These are phyloP conservation scores for Chaetomiaceae sp. DNA, from an alignment of 2,329 filamentous ascomycete species.

Conservation along the genomic window DNA sequence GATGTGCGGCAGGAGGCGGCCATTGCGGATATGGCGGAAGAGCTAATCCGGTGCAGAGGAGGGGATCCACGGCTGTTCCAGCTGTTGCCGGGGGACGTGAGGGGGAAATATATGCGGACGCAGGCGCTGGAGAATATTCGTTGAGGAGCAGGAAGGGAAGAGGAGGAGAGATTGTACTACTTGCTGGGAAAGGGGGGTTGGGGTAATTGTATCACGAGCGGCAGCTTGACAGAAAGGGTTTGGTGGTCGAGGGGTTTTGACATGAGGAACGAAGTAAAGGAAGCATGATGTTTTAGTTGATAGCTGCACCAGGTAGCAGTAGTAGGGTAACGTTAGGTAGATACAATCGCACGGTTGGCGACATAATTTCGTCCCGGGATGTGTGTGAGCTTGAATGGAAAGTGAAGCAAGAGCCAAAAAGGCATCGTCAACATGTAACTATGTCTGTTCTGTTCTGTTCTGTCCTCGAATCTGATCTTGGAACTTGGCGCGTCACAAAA, in stretches of 20 bases:
- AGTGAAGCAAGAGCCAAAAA: too few species aligned
- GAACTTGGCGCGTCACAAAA: too few species aligned
- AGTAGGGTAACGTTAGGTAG: too few species aligned
- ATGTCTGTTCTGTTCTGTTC: too few species aligned
- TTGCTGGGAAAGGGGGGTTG: background rate
- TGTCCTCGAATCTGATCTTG: too few species aligned
- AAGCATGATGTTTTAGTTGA: background rate
- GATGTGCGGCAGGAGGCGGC: conserved; percentile 62
- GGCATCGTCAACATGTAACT: too few species aligned
- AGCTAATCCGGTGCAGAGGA: conserved; percentile 60
- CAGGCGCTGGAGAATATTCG: conserved; percentile 23
- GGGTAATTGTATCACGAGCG: background rate
- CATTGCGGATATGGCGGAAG: conserved; percentile 74
- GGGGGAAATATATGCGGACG: conserved; percentile 57
- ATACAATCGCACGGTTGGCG: conserved; percentile 1
- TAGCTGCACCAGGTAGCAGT: background rate
- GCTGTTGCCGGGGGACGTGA: conserved; percentile 67
- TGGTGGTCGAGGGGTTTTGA: too few species aligned
- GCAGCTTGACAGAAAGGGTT: background rate
- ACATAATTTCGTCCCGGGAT: background rate
- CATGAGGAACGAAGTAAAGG: too few species aligned
- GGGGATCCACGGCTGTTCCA: conserved; percentile 48
- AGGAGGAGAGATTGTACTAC: background rate
- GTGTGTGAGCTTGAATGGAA: too few species aligned
- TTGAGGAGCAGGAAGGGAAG: background rate